Evolutionary conservation across 345 rosid genomes (phyloP).

Genomic region (Geranium brycei): DNA sequence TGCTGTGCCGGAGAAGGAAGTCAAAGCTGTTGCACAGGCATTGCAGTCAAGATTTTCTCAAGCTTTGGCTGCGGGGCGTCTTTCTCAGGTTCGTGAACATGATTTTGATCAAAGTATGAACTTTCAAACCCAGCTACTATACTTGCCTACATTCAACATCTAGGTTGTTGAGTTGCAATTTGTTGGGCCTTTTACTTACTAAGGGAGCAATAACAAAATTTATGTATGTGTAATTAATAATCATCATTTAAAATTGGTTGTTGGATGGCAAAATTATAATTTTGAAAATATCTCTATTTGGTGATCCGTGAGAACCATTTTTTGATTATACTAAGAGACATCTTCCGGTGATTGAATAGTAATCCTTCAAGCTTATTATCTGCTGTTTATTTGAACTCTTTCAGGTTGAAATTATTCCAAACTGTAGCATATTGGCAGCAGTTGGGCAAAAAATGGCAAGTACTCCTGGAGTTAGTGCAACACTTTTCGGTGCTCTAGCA

Average conservation of each 20-base stretch:
- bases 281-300: not conserved
- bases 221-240: too few species aligned
- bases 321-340: too few species aligned
- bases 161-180: not conserved
- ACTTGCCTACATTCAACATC: not conserved
- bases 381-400: constrained; percentile 1
- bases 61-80: constrained; percentile 91
- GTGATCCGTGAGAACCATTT: too few species aligned
- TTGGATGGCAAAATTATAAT: not conserved
- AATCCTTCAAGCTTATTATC: not conserved
- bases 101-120: not conserved
- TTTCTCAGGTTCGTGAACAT: constrained; percentile 61
- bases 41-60: constrained; percentile 66
- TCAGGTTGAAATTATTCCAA: constrained; percentile 72
- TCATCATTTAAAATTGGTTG: not conserved
- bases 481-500: constrained; percentile 87
- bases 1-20: constrained; percentile 98
- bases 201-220: not conserved
- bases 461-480: constrained; percentile 94
- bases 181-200: not conserved
- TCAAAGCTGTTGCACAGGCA: constrained; percentile 80
- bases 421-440: constrained; percentile 90
- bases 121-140: constrained; percentile 2
- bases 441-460: constrained; percentile 99
- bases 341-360: not conserved